A percentile compares a stretch with the other conserved stretches of the same genome.
These are phyloP conservation scores for Chalara sp. DNA, from an alignment of 2,329 filamentous ascomycete species.

Conservation along the genomic window DNA sequence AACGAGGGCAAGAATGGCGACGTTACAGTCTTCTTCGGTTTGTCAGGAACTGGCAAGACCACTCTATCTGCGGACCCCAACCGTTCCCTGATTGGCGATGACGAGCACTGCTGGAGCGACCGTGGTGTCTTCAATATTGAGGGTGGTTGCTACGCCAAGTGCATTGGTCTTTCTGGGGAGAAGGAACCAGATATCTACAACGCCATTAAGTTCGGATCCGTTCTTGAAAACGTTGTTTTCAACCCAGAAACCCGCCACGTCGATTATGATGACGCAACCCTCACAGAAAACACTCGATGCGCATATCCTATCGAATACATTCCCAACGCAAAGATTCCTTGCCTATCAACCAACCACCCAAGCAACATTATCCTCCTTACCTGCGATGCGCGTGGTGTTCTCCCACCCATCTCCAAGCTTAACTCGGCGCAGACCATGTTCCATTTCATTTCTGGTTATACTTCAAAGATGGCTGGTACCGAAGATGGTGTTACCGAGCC, in stretches of 20 bases:
- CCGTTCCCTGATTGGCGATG: conserved; percentile 92
- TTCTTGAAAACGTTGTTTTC: conserved; percentile 98
- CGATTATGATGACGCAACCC: conserved; percentile 89
- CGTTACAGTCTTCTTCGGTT: conserved; percentile 98
- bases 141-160: conserved; percentile 99
- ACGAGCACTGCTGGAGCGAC: conserved; percentile 99
- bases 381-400: conserved; percentile 93
- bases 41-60: conserved; percentile 98
- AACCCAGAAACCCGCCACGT: conserved; percentile 82
- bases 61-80: conserved; percentile 96
- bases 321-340: conserved; percentile 96
- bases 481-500: conserved; percentile 96
- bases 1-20: conserved; percentile 94
- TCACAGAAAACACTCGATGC: conserved; percentile 97
- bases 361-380: conserved; percentile 97
- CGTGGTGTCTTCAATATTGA: conserved; percentile 98
- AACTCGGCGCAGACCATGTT: conserved; percentile 96
- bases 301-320: conserved; percentile 99
- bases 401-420: conserved; percentile 97
- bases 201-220: conserved; percentile 93
- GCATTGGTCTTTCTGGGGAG: conserved; percentile 91
- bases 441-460: conserved; percentile 99
- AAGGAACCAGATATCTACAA: conserved; percentile 98
- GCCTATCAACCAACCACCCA: conserved; percentile 79
- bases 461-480: conserved; percentile 99